phyloP scores from a whole-genome alignment of 2,329 filamentous ascomycete genomes.

The Incumbomyces delicatus region DNA sequence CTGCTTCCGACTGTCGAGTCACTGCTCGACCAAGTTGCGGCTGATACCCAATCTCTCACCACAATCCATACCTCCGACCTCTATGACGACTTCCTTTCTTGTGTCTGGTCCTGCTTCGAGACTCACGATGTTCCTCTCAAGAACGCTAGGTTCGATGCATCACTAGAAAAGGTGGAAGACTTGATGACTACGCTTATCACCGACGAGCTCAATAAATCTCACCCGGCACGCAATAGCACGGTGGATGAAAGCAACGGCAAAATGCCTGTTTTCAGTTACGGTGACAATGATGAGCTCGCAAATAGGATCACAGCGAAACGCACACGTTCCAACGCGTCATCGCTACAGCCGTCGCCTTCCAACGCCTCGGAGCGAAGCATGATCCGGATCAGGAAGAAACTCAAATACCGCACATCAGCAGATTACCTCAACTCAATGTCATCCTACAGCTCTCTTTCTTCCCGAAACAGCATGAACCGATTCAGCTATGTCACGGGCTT shows the following conservation, averaged over 20 bases:
- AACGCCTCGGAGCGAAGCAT: conserved; percentile 4
- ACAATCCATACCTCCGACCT: conserved; percentile 7
- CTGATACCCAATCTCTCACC: background rate
- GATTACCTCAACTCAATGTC: conserved; percentile 6
- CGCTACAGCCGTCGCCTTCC: background rate
- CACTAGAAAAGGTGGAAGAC: background rate
- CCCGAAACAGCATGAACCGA: conserved; percentile 5
- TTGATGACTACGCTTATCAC: conserved; percentile 3
- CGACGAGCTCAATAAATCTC: background rate
- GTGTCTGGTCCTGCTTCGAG: conserved; percentile 7
- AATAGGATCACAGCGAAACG: conserved; percentile 8
- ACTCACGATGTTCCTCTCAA: conserved; percentile 7
- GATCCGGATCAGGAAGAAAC: conserved; percentile 6
- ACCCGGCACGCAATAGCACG: conserved; percentile 3
- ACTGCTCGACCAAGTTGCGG: conserved; percentile 6
- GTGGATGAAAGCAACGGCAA: background rate
- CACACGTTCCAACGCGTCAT: conserved; percentile 2
- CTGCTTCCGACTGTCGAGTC: conserved; percentile 5
- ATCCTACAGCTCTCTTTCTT: conserved; percentile 1
- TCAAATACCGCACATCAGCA: conserved; percentile 1
- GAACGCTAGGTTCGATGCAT: conserved; percentile 6
- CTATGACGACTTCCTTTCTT: conserved; percentile 6
- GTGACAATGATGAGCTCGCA: conserved; percentile 1
- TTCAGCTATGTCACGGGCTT: conserved; percentile 8
- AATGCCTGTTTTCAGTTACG: conserved; percentile 4